Percentiles rank a stretch among this genome's conserved stretches.
phyloP scores from a whole-genome alignment of 192 early-diverging fungal species.

The Entophlyctis luteolus region DNA sequence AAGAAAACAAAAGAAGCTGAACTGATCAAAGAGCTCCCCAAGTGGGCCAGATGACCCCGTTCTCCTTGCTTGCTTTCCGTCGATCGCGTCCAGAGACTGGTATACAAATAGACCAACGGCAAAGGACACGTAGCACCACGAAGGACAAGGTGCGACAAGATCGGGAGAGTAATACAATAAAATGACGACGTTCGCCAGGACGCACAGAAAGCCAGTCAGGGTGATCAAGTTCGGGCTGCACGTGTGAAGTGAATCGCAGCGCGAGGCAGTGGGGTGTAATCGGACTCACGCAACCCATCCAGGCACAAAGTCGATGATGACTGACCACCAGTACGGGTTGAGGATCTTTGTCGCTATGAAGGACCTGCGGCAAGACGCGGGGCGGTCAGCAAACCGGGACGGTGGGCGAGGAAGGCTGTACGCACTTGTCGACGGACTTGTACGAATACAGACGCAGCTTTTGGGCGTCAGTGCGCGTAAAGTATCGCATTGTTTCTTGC shows the following conservation, averaged over 20 bases:
- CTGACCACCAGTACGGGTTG: slow-evolving; percentile 80
- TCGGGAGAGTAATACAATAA: slow-evolving; percentile 72
- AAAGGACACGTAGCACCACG: slow-evolving; percentile 62
- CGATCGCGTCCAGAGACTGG: slow-evolving; percentile 87
- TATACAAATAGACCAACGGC: slow-evolving; percentile 81
- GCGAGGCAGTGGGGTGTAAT: neutral
- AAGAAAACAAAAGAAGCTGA: slow-evolving; percentile 1
- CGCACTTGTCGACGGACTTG: slow-evolving; percentile 78
- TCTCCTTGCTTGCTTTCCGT: slow-evolving; percentile 91
- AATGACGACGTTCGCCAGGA: slow-evolving; percentile 68
- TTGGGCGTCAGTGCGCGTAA: slow-evolving; percentile 26
- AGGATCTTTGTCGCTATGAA: slow-evolving; percentile 38
- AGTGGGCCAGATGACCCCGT: slow-evolving; percentile 82
- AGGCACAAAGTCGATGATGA: slow-evolving; percentile 79
- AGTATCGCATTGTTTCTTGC: slow-evolving; percentile 15
- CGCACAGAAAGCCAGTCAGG: slow-evolving; percentile 74
- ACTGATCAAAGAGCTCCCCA: slow-evolving; percentile 93
- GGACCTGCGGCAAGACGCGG: slow-evolving; percentile 5
- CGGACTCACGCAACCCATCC: slow-evolving; percentile 73
- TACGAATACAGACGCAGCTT: slow-evolving; percentile 78
- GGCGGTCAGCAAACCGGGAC: neutral
- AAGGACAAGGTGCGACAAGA: slow-evolving; percentile 63
- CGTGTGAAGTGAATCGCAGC: neutral
- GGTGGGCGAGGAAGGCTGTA: slow-evolving; percentile 62
- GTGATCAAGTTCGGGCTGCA: slow-evolving; percentile 87